Evolutionary conservation across 2,329 filamentous ascomycete genomes (phyloP), one percentile per base, ranked within the genome.

Genomic region (Pezicula rhizophila): DNA sequence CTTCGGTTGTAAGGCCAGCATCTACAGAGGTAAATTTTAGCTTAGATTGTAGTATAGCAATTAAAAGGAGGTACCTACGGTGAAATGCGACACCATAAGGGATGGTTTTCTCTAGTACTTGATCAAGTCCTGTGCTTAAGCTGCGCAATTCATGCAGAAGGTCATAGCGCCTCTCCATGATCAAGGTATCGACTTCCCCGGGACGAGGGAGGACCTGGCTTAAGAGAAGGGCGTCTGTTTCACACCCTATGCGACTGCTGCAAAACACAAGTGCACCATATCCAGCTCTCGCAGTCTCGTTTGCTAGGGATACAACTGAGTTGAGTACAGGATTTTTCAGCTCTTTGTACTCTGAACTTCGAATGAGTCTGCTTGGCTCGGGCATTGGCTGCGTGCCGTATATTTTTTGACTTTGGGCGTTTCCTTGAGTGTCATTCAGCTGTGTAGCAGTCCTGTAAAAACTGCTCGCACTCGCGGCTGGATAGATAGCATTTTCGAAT

Each of bases 181-280:
- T 66, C 2, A 68, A 64, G 0, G 69, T 52, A 34, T 76, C 70
- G 15, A 79, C 59, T 43, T 57, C 55, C 26, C 57, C 49, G 14
- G 69, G 60, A 5, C 68, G 60, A 6, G 83, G 83, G 71, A 90
- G 75, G 8, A 80, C 82, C 48, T 80, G 76, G 56, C 82, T 82
- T 46, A 91, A 84, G 39, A 84, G 69, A 11, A 75, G 66, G n/a
- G 86, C 84, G 57, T 87, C 79, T 4, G 75, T 74, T 64, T 90
- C 86, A 58, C 84, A 87, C 10, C 77, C 75, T 46, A 74, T 70
- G 8, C 86, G 79, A 59, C 84, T 89, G 48, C 82, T 79, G 51
- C 85, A 86, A 62, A 91, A 91, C 1, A 91, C 78, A 31, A 91
- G 71, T 4, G 79, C 85, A 4, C 87, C 86, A 60, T 82, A 87